A percentile compares a stretch with the other conserved stretches of the same genome.
Evolutionary conservation across 2,329 filamentous ascomycete species (phyloP).

Genomic region (Lecanicillium sp.): DNA sequence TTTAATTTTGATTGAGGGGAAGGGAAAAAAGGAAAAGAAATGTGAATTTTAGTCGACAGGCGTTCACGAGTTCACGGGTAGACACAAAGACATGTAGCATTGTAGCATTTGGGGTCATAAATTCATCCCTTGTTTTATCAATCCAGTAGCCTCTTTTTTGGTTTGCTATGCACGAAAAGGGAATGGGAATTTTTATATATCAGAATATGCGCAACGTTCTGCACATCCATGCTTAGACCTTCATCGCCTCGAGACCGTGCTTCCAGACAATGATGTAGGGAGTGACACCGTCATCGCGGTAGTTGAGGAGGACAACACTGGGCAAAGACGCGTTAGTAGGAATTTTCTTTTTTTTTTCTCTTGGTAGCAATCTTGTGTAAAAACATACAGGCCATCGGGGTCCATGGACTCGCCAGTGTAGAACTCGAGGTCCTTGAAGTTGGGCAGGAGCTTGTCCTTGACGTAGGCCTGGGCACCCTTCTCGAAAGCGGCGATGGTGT

Average conservation of each 20-base stretch:
- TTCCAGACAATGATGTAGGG: constrained; percentile 92
- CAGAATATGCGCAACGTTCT: no score
- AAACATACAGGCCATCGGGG: constrained; percentile 80
- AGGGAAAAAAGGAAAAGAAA: neutral
- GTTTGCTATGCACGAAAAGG: no score
- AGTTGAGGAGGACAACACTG: constrained; percentile 88
- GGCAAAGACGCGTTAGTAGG: constrained; percentile 8
- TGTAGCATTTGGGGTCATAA: no score
- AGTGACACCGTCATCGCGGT: constrained; percentile 90
- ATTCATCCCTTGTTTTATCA: no score
- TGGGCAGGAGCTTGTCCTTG: constrained; percentile 72
- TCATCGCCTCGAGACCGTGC: constrained; percentile 79
- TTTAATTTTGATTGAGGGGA: constrained; percentile 17
- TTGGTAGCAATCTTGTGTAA: neutral
- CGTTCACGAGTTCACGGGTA: constrained; percentile 2
- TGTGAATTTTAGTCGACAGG: constrained; percentile 6
- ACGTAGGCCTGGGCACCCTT: constrained; percentile 62
- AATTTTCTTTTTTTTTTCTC: no score
- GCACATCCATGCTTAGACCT: constrained; percentile 59
- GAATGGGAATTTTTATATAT: no score
- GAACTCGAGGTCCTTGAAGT: constrained; percentile 97
- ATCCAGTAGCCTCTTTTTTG: no score
- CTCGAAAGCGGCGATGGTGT: constrained; percentile 72
- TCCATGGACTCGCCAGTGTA: constrained; percentile 89
- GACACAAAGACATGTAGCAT: no score